A percentile compares a stretch with the other conserved stretches of the same genome.
Conservation (phyloP, 345 rosid genomes). For the Murraya paniculata region DNA sequence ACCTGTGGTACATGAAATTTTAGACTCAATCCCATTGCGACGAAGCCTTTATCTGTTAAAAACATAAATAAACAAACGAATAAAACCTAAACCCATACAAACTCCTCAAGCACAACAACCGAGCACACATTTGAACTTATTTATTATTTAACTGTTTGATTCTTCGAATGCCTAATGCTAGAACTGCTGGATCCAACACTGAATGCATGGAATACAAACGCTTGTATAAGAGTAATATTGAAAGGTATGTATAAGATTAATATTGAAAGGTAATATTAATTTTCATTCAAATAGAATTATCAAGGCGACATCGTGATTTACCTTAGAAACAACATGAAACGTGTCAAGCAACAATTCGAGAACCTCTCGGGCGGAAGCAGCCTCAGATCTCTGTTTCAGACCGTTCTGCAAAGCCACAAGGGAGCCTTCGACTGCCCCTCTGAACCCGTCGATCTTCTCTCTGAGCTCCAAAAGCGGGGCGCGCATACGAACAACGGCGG, state of each 20-base stretch:
- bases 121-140: background rate
- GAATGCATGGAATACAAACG: background rate
- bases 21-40: background rate
- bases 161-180: background rate
- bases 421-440: conserved; percentile 64
- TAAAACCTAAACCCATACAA: background rate
- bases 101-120: background rate
- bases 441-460: conserved; percentile 81
- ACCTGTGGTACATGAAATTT: background rate
- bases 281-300: background rate
- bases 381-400: conserved; percentile 90
- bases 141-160: background rate
- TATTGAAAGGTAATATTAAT: background rate
- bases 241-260: no score
- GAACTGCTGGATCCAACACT: background rate
- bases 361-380: conserved; percentile 82
- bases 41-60: background rate
- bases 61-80: no score
- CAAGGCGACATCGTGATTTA: background rate
- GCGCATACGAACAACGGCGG: conserved; percentile 94
- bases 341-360: conserved; percentile 85
- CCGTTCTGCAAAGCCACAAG: conserved; percentile 73
- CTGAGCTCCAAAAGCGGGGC: conserved; percentile 88
- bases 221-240: background rate
- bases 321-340: conserved; percentile 97